Evolutionary conservation across 2,329 filamentous ascomycete genomes (phyloP), one percentile per base, ranked within the genome.

Genomic region (Aspergillus eucalypticola): DNA sequence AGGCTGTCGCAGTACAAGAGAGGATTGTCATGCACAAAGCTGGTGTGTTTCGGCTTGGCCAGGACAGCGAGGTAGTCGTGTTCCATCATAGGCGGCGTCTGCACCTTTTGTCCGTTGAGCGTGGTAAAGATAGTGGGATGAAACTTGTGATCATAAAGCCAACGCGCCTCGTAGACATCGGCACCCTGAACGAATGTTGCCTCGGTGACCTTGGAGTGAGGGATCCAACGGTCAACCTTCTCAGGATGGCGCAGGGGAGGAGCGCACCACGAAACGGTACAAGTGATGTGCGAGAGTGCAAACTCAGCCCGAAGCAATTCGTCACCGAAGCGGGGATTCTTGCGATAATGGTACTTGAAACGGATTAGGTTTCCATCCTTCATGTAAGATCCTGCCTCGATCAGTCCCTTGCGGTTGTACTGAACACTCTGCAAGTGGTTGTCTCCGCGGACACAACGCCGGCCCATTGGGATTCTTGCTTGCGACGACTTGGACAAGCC

Each of bases 291-390:
- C 3, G 81, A 77, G 55, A 85, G 74, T 0, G 80, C 77, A 62
- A 83, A 85, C 61, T 85, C 83, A 0, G 82, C 83, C 51, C 83
- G 78, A 2, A 86, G 75, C n/a, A 86, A 74, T 60, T 84, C 83
- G 66, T 84, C 83, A 23, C 81, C 81, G 59, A 82, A 83, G 38
- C 78, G 79, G 11, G 82, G 79, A 58, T 81, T 81, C 66, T 83
- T 82, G 46, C 83, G 79, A 67, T 86, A 85, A 63, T 81, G 78
- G 58, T 82, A 83, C 60, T 81, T 81, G 76, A 85, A 85, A 15
- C 80, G 78, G 15, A 84, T 76, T 10, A 83, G 67, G 59, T 83
- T 84, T 2, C 77, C 78, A 60, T 84, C 79, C 58, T 79, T 81
- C 62, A 84, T 76, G 66, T 83, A 84, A 2, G 82, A 84, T 10